Conservation (phyloP, 2,329 filamentous ascomycete species). For the Penicillium corylophilum region DNA sequence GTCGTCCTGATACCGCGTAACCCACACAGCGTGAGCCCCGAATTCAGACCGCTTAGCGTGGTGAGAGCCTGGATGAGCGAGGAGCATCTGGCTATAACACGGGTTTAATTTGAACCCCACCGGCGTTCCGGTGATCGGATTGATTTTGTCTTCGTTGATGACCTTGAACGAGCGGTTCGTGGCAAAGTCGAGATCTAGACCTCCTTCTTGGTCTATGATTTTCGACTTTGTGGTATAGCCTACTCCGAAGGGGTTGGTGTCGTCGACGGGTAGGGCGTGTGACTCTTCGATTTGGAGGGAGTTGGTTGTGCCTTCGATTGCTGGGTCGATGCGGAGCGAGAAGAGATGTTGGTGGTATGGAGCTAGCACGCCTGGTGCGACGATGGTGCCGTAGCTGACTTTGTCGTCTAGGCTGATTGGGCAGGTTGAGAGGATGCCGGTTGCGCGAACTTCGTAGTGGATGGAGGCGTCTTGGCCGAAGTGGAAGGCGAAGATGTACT, state of each 20-base stretch:
- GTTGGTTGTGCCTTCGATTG: slow-evolving; percentile 45
- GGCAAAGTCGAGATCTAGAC: slow-evolving; percentile 42
- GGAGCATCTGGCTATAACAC: slow-evolving; percentile 55
- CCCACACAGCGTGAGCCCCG: slow-evolving; percentile 52
- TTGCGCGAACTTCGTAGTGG: slow-evolving; percentile 45
- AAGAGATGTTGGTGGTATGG: slow-evolving; percentile 49
- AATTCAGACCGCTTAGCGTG: slow-evolving; percentile 53
- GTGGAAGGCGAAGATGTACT: slow-evolving; percentile 46
- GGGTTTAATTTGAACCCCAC: slow-evolving; percentile 56
- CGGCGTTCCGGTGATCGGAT: slow-evolving; percentile 52
- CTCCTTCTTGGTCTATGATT: slow-evolving; percentile 43
- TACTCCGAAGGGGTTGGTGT: slow-evolving; percentile 53
- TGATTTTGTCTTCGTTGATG: slow-evolving; percentile 51
- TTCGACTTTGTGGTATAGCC: slow-evolving; percentile 49
- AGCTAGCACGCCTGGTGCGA: slow-evolving; percentile 44
- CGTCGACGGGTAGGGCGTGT: slow-evolving; percentile 55
- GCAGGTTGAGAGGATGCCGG: slow-evolving; percentile 46
- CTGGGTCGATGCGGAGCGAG: slow-evolving; percentile 46
- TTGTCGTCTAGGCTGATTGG: slow-evolving; percentile 37
- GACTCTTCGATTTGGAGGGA: slow-evolving; percentile 55
- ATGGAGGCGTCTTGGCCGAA: slow-evolving; percentile 45
- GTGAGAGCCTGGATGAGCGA: slow-evolving; percentile 51
- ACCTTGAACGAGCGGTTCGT: slow-evolving; percentile 56
- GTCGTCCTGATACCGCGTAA: slow-evolving; percentile 51
- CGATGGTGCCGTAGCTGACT: slow-evolving; percentile 41